Evolutionary conservation across 345 rosid genomes (phyloP), one percentile per base, ranked within the genome.

Genomic region (Ceriops zippeliana): DNA sequence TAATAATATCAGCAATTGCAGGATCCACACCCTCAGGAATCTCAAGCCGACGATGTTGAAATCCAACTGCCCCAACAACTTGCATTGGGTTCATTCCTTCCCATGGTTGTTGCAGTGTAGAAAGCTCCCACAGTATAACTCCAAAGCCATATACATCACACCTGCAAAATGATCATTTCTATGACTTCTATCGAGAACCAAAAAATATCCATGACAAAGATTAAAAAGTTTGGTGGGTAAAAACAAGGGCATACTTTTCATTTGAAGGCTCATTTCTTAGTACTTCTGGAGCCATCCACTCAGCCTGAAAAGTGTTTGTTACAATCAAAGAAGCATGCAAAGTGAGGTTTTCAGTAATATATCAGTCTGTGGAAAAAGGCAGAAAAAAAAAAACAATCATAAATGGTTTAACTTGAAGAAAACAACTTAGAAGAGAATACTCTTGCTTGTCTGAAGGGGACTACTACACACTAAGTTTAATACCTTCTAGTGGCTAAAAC

Each of bases 261-360:
- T 93, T 81, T 28, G 96, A 87, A n/a, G 92, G 98, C 83, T 93
- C 96, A 63, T 93, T 93, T 84, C 91, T 81, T 56, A 93, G 91
- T 79, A 93, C 90, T 85, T 93, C 98, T 49, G 98, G 98, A 66
- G 98, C 97, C 97, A 93, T 93, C 98, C 98, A 93, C 76, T 93
- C 97, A 59, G 97, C 98, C 98, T 91, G 84, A 73, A 81, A 51
- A 58, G n/a, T 38, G 22, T 13, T 9, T 24, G 26, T 63, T 52
- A 67, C 3, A 37, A 19, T 8, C 27, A 21, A 32, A 17, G 2
- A 57, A 73, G 65, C 37, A 38, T 56, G 6, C 17, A 56, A 56
- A 26, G 16, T 56, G 59, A 56, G 59, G 9, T 27, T 5, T 56
- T 56, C 31, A 56, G 19, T 24, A 8, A 24, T 11, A 27, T 24